Conservation (phyloP, 2,329 filamentous ascomycete species). For the Onygena corvina region DNA sequence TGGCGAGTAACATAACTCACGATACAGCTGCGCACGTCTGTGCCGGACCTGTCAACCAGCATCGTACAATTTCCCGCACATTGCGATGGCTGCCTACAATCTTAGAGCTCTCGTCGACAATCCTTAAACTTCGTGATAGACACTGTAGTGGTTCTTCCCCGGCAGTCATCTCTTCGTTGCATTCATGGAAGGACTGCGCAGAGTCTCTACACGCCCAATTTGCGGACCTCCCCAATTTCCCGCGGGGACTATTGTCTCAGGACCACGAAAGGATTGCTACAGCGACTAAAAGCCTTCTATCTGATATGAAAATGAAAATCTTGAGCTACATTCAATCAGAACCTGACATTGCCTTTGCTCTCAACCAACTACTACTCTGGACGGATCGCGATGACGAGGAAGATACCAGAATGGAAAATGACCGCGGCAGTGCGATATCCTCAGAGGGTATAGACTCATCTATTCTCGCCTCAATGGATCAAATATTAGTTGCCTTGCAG, state of each 20-base stretch:
- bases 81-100: slow-evolving; percentile 56
- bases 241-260: slow-evolving; percentile 36
- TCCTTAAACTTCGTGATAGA: slow-evolving; percentile 56
- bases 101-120: slow-evolving; percentile 48
- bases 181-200: slow-evolving; percentile 42
- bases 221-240: slow-evolving; percentile 38
- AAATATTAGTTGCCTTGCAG: slow-evolving; percentile 68
- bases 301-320: slow-evolving; percentile 32
- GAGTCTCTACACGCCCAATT: slow-evolving; percentile 34
- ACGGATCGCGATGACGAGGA: slow-evolving; percentile 29
- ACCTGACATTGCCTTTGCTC: slow-evolving; percentile 51
- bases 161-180: slow-evolving; percentile 36
- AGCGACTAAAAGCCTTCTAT: slow-evolving; percentile 22
- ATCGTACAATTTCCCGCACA: slow-evolving; percentile 20
- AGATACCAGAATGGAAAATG: neutral
- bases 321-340: slow-evolving; percentile 34
- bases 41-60: slow-evolving; percentile 11
- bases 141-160: slow-evolving; percentile 46
- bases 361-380: slow-evolving; percentile 58
- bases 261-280: slow-evolving; percentile 22
- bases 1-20: slow-evolving; percentile 27
- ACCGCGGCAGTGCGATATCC: slow-evolving; percentile 13
- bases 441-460: slow-evolving; percentile 43
- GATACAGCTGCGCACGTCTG: slow-evolving; percentile 18
- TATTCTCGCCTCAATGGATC: slow-evolving; percentile 56